phyloP scores from a whole-genome alignment of 2,329 filamentous ascomycete species.

The Cladosporium sp. region DNA sequence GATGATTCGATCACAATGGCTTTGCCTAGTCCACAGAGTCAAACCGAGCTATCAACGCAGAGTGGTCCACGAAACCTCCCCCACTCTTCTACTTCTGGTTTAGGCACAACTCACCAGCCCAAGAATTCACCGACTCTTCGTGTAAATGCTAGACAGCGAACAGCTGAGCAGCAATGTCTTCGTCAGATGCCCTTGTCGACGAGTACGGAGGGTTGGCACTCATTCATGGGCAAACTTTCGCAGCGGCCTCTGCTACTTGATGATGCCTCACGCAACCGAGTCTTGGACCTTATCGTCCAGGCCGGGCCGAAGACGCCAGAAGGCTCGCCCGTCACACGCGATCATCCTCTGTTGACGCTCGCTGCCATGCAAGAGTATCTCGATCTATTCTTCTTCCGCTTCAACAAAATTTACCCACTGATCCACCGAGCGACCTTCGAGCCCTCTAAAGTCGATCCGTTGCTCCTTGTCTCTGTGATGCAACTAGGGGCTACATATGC shows the following conservation, averaged over 20 bases:
- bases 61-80: conserved; percentile 5
- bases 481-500: conserved; percentile 60
- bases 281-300: conserved; percentile 51
- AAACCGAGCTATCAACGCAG: conserved; percentile 8
- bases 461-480: conserved; percentile 53
- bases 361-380: conserved; percentile 52
- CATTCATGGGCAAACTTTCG: conserved; percentile 9
- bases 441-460: conserved; percentile 45
- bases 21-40: neutral
- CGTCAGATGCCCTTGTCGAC: neutral
- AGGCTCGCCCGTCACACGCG: conserved; percentile 42
- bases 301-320: conserved; percentile 48
- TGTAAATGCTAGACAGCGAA: neutral
- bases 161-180: neutral
- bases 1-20: neutral
- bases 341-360: conserved; percentile 50
- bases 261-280: conserved; percentile 37
- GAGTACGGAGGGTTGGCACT: neutral
- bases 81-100: neutral
- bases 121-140: neutral
- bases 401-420: conserved; percentile 58
- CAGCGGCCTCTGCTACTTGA: conserved; percentile 32
- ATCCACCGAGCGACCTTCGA: conserved; percentile 57
- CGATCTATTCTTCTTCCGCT: conserved; percentile 57
- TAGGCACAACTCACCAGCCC: neutral